A percentile compares a stretch with the other conserved stretches of the same genome.
phyloP scores from a whole-genome alignment of 1,284 basidiomycete species.

The Cryptococcus sp. region DNA sequence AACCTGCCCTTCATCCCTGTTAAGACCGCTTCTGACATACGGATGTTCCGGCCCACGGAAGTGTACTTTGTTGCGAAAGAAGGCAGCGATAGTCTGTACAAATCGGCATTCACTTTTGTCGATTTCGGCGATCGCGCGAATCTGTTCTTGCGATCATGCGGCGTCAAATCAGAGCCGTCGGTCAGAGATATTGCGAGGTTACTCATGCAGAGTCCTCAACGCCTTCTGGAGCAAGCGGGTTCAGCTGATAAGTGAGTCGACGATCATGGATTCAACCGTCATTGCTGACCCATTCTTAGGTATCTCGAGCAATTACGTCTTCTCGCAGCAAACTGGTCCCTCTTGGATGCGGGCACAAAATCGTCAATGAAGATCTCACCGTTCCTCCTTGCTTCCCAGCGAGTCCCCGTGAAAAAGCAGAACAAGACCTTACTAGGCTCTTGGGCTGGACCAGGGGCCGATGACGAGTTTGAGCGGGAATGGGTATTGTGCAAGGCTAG shows the following conservation, averaged over 20 bases:
- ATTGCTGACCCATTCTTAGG: constrained; percentile 54
- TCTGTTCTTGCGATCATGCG: constrained; percentile 80
- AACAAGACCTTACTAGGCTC: constrained; percentile 21
- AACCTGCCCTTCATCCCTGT: constrained; percentile 55
- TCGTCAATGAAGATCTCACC: constrained; percentile 68
- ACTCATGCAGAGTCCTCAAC: constrained; percentile 42
- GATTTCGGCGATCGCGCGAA: constrained; percentile 85
- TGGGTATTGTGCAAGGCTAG: constrained; percentile 43
- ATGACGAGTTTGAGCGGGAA: constrained; percentile 36
- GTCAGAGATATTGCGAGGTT: constrained; percentile 60
- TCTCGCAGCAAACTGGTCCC: constrained; percentile 72
- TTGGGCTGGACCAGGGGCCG: constrained; percentile 38
- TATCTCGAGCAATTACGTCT: constrained; percentile 82
- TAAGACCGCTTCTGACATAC: constrained; percentile 27
- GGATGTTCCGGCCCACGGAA: constrained; percentile 38
- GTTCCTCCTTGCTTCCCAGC: constrained; percentile 71
- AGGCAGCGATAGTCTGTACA: constrained; percentile 38
- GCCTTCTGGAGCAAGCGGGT: constrained; percentile 48
- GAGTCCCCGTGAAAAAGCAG: constrained; percentile 54
- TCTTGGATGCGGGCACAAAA: constrained; percentile 63
- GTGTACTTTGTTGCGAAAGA: constrained; percentile 47
- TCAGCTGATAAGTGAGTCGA: constrained; percentile 42
- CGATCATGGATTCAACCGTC: neutral
- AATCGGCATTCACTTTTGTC: constrained; percentile 71
- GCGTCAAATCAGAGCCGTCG: constrained; percentile 84